Base-by-base conservation (phyloP, 768 basidiomycete species). In the Auriscalpium microsporum region DNA sequence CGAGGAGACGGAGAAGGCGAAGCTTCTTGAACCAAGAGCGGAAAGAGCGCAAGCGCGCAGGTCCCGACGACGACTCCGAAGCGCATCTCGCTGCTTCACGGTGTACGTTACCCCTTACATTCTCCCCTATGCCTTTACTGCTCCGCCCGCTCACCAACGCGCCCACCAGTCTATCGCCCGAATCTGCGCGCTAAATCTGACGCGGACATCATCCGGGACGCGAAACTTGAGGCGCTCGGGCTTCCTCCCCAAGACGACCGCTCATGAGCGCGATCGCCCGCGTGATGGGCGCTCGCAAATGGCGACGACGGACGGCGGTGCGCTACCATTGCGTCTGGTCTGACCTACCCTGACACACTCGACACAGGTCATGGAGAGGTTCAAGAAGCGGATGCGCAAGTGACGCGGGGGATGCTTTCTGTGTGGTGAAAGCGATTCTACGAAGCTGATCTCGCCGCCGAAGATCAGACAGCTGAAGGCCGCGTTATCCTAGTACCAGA, bases 1-100 rank as follows among this genome's bases (percentile, higher is more conserved):
- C 53, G 94, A 96, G 66, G 92, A 94, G 50, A 99, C 95, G 0
- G 96, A 98, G 68, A 95, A 91, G 62, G 95, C 95, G 1, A 98
- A 97, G 69, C 80, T 93, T 80, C 10, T 88, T 94, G 21, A 84
- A 83, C 1, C 90, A 92, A 60, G 83, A 81, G 56, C 79, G 81
- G 21, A 78, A 84, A 11, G 72, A 76, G 21, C 61, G 60, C 17
- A 82, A 80, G 64, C 76, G 73, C 56, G 48, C 54, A 16, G 59
- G 65, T 17, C 76, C 72, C 23, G 75, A 74, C 14, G 90, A 92
- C 53, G 28, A 28, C 28, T 28, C 28, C 7, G 90, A 93, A 64
- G 88, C 84, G 51, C 90, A 93, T 65, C 81, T 94, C 42, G 86
- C 85, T 10, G 88, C 90, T 10, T 80, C 90, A 8, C 84, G 94